Evolutionary conservation across 2,329 filamentous ascomycete genomes (phyloP).

Genomic region (Verticillium longisporum): DNA sequence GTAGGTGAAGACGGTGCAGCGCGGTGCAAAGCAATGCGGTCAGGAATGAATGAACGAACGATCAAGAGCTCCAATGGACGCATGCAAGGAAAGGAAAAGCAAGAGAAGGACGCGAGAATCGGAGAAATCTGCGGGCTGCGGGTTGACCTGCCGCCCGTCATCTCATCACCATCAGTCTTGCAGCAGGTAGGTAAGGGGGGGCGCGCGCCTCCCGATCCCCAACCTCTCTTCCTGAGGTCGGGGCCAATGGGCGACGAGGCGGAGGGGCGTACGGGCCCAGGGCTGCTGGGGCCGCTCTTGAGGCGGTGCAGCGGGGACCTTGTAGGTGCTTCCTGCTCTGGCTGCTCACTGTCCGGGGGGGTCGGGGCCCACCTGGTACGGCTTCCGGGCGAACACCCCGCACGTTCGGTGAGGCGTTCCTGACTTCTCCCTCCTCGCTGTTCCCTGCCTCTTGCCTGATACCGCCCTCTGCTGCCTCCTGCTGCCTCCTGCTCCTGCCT

Average conservation of each 20-base stretch:
- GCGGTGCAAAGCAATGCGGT: not conserved
- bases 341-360: not conserved
- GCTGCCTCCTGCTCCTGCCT: not conserved
- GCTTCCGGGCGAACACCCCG: not conserved
- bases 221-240: not conserved
- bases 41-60: not conserved
- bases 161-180: not conserved
- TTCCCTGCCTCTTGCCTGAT: no score
- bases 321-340: not conserved
- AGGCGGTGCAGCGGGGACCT: not conserved
- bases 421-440: not conserved
- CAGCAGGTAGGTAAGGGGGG: not conserved
- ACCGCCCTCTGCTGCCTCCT: not conserved
- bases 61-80: not conserved
- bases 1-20: not conserved
- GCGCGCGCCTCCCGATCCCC: not conserved
- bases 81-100: not conserved
- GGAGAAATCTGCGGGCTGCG: not conserved
- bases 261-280: not conserved
- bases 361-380: not conserved
- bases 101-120: not conserved
- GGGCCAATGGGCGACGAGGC: not conserved
- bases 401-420: not conserved
- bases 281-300: not conserved
- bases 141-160: not conserved